Conservation (phyloP, 768 basidiomycete genomes). For the Auricularia cornea region DNA sequence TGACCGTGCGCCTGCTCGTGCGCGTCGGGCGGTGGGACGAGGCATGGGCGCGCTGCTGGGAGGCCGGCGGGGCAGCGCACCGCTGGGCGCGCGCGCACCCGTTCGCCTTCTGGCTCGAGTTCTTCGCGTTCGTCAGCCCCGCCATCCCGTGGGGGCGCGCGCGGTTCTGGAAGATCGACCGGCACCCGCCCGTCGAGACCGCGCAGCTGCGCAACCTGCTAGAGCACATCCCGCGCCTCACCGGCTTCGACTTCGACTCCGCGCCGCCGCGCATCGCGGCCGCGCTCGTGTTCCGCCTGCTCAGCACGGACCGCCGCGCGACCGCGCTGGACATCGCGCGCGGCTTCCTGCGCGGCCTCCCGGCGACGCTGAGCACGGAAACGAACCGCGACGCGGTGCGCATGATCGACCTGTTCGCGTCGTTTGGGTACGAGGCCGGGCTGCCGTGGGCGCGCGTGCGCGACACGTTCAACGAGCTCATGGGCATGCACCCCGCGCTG, state of each 20-base stretch:
- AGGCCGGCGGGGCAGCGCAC: slow-evolving; percentile 13
- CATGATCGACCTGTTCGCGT: slow-evolving; percentile 48
- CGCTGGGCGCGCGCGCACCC: slow-evolving; percentile 20
- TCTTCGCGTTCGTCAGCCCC: slow-evolving; percentile 33
- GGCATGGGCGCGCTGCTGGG: slow-evolving; percentile 38
- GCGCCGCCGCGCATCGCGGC: background rate
- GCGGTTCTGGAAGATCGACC: background rate
- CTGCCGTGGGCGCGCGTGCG: slow-evolving; percentile 37
- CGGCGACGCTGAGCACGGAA: slow-evolving; percentile 29
- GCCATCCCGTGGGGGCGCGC: background rate
- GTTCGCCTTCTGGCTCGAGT: slow-evolving; percentile 51
- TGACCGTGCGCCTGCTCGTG: slow-evolving; percentile 50
- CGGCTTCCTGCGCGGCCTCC: slow-evolving; percentile 43
- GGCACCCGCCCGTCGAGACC: slow-evolving; percentile 11
- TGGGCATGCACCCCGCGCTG: slow-evolving; percentile 40
- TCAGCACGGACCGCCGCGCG: slow-evolving; percentile 30
- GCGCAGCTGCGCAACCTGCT: background rate
- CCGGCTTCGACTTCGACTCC: background rate
- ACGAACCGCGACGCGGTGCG: slow-evolving; percentile 34
- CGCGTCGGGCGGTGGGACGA: slow-evolving; percentile 46
- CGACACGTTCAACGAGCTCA: slow-evolving; percentile 35
- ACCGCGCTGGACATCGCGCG: slow-evolving; percentile 38
- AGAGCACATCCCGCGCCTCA: background rate
- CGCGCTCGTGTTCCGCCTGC: slow-evolving; percentile 32
- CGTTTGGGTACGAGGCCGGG: slow-evolving; percentile 28